Percentiles rank a stretch among this genome's conserved stretches.
Conservation (phyloP, 1,284 basidiomycete species). For the Inonotus obliquus region DNA sequence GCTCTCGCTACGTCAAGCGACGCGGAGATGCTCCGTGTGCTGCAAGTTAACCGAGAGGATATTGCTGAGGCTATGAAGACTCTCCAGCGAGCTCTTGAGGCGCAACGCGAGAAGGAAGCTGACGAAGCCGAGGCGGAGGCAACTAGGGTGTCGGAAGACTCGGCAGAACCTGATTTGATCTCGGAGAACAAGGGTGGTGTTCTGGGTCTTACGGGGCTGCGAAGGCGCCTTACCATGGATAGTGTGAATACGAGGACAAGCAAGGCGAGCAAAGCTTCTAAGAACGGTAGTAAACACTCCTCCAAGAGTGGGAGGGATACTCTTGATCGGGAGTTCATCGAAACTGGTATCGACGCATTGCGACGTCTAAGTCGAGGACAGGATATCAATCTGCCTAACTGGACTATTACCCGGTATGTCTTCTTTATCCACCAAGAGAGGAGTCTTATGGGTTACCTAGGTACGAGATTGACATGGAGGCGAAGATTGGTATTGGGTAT, state of each 20-base stretch:
- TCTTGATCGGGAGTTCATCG: slow-evolving; percentile 42
- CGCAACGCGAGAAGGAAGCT: slow-evolving; percentile 36
- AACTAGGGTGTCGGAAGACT: slow-evolving; percentile 7
- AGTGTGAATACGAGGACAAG: slow-evolving; percentile 15
- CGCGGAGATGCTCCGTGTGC: slow-evolving; percentile 54
- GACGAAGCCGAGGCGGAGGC: background rate
- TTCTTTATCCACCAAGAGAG: background rate
- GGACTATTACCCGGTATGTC: slow-evolving; percentile 63
- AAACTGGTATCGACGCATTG: slow-evolving; percentile 46
- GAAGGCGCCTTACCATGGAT: slow-evolving; percentile 13
- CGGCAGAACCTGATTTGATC: background rate
- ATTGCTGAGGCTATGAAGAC: slow-evolving; percentile 79
- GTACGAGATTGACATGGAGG: slow-evolving; percentile 60
- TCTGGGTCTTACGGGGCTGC: slow-evolving; percentile 26
- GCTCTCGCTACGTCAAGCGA: slow-evolving; percentile 58
- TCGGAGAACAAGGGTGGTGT: slow-evolving; percentile 12
- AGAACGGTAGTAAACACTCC: slow-evolving; percentile 13
- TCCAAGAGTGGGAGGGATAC: slow-evolving; percentile 24
- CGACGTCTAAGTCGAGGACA: slow-evolving; percentile 30
- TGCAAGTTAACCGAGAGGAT: slow-evolving; percentile 62
- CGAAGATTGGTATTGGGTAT: slow-evolving; percentile 61
- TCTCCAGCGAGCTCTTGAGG: slow-evolving; percentile 63
- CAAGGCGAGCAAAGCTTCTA: slow-evolving; percentile 13
- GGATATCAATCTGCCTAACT: slow-evolving; percentile 47
- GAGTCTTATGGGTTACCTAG: slow-evolving; percentile 25